These are phyloP conservation scores for Candida broadrunensis DNA, from an alignment of 805 yeast genomes.

Conservation along the genomic window DNA sequence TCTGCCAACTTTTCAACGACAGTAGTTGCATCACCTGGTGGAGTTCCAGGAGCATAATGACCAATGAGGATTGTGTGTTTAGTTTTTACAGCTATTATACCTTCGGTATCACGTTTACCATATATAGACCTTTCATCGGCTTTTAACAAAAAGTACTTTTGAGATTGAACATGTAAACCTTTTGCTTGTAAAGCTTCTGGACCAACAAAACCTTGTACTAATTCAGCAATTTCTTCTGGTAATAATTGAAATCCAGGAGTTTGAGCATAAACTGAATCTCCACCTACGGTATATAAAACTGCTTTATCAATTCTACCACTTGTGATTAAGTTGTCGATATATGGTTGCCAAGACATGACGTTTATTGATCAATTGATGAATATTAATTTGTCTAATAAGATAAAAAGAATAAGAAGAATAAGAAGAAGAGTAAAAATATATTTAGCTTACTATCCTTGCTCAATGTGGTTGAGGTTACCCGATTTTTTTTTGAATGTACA, in stretches of 20 bases:
- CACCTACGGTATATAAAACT: constrained; percentile 89
- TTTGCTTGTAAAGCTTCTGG: constrained; percentile 76
- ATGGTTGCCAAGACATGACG: constrained; percentile 58
- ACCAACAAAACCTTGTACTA: constrained; percentile 79
- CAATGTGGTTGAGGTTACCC: too few relatives aligned
- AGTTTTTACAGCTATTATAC: constrained; percentile 88
- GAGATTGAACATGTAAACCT: constrained; percentile 83
- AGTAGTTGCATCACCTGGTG: constrained; percentile 92
- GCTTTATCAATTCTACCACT: constrained; percentile 91
- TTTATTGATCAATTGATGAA: constrained; percentile 1
- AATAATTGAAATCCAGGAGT: constrained; percentile 64
- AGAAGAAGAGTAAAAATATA: too few relatives aligned
- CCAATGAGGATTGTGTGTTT: constrained; percentile 89
- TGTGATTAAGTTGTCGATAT: constrained; percentile 87
- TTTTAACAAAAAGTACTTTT: constrained; percentile 81
- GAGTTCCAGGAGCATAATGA: constrained; percentile 90
- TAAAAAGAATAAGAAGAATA: too few relatives aligned
- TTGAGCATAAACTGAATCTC: constrained; percentile 93
- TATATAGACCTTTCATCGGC: constrained; percentile 93
- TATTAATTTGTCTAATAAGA: too few relatives aligned
- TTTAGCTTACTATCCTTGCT: not conserved
- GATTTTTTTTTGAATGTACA: too few relatives aligned
- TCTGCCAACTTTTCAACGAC: constrained; percentile 96
- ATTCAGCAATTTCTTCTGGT: constrained; percentile 65
- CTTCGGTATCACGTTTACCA: constrained; percentile 86